phyloP scores from a whole-genome alignment of 257 asterid species.

The Plectranthus barbatus region DNA sequence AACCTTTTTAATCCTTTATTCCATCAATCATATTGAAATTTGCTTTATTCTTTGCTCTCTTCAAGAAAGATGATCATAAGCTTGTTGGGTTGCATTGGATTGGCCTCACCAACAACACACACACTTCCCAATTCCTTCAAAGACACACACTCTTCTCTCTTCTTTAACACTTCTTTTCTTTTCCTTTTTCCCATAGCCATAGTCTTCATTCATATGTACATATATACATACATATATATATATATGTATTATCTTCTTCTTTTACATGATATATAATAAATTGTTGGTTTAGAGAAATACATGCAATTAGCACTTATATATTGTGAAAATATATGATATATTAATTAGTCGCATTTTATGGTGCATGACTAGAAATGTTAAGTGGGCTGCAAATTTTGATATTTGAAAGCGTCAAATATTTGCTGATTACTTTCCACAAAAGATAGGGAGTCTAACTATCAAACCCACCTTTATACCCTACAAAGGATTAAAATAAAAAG shows the following conservation, averaged over 20 bases:
- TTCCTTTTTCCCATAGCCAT: constrained; percentile 36
- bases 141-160: constrained; percentile 2
- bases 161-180: constrained; percentile 31
- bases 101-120: too few relatives aligned
- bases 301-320: too few relatives aligned
- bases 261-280: too few relatives aligned
- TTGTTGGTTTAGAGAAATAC: too few relatives aligned
- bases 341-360: too few relatives aligned
- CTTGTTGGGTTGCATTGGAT: constrained; percentile 41
- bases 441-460: constrained; percentile 53
- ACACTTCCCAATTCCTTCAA: too few relatives aligned
- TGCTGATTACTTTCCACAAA: constrained; percentile 34
- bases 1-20: constrained; percentile 40
- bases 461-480: constrained; percentile 43
- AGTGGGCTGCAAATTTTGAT: background rate
- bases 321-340: too few relatives aligned
- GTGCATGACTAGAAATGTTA: too few relatives aligned
- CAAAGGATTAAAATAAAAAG: constrained; percentile 26
- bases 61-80: constrained; percentile 19
- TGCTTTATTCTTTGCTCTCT: constrained; percentile 57
- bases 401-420: background rate
- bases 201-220: too few relatives aligned
- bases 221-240: too few relatives aligned
- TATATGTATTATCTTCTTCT: background rate
- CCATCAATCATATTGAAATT: constrained; percentile 41